Evolutionary conservation across 352 stramenopile genomes (phyloP), one percentile per base, ranked within the genome.

Genomic region (Elongisporangium prolatum): DNA sequence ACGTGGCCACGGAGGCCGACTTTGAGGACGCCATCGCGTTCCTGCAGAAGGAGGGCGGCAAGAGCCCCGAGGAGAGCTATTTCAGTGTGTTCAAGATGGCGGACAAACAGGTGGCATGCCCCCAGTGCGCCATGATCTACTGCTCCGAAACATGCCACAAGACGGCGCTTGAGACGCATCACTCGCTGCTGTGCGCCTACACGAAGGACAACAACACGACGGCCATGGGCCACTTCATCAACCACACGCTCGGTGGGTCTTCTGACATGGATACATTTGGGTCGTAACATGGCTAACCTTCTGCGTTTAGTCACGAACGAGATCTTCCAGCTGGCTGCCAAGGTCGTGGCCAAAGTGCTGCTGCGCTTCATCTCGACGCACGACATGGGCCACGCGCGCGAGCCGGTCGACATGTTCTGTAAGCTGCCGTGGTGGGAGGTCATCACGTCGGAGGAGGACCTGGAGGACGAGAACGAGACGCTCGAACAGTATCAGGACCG

Each of bases 371-470:
- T 93, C 17, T 54, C 64, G 50, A 80, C 69, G 37, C 77, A 84
- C 50, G 76, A 89, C 54, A 62, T 91, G 54, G 65, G 61, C 6
- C 52, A 74, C 25, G 77, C 84, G 22, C 67, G 77, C 9, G 64
- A 75, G 38, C 80, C 84, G 5, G 92, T 95, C 24, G 74, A 90
- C 25, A 89, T 92, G 63, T 97, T 97, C 69, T 95, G 91, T 57
- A 92, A 96, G 62, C 60, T 93, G 54, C 77, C 73, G 5, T 98
- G 91, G 91, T 97, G 91, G 88, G 87, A 97, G 34, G 84, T 93
- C n/a, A 77, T 93, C 21, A 79, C 77, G 21, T 85, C 71, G 6
- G 75, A 89, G 48, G 74, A 75, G 21, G 78, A 91, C 50, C 57
- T 91, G 17, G 63, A 88, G 2, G 68, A 80, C 54, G 77, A 78